phyloP scores from a whole-genome alignment of 179 eudicot species.

The Beta macrorhiza region DNA sequence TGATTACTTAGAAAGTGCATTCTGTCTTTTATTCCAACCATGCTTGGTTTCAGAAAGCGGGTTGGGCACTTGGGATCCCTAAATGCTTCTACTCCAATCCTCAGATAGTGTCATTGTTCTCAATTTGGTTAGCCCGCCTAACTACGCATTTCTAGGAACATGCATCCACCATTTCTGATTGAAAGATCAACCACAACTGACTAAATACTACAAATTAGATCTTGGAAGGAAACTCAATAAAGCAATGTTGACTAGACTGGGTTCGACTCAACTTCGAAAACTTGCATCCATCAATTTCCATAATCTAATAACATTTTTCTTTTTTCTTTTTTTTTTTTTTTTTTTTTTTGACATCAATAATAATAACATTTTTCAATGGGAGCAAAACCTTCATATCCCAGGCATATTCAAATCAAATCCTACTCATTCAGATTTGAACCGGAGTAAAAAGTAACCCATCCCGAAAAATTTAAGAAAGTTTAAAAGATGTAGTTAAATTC shows the following conservation, averaged over 20 bases:
- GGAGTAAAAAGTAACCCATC: too few species aligned
- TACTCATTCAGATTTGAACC: background rate
- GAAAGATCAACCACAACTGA: background rate
- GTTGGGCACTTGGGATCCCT: background rate
- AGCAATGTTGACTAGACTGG: background rate
- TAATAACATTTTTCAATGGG: background rate
- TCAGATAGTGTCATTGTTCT: background rate
- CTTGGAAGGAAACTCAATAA: background rate
- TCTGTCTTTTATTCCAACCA: too few species aligned
- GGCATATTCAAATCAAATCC: background rate
- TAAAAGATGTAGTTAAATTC: too few species aligned
- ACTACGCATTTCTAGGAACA: background rate
- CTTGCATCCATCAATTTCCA: background rate
- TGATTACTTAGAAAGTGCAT: too few species aligned
- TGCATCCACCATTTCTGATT: background rate
- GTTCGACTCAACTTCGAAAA: background rate
- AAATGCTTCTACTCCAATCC: background rate
- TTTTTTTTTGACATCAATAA: too few species aligned
- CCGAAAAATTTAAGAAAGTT: too few species aligned
- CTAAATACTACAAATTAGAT: background rate
- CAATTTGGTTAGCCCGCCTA: background rate
- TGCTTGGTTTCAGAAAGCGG: background rate
- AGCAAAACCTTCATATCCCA: background rate
- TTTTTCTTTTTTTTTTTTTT: too few species aligned
- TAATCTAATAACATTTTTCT: too few species aligned